A percentile compares a stretch with the other conserved stretches of the same genome.
Evolutionary conservation across 2,329 filamentous ascomycete genomes (phyloP).

Genomic region (Massarina eburnea): DNA sequence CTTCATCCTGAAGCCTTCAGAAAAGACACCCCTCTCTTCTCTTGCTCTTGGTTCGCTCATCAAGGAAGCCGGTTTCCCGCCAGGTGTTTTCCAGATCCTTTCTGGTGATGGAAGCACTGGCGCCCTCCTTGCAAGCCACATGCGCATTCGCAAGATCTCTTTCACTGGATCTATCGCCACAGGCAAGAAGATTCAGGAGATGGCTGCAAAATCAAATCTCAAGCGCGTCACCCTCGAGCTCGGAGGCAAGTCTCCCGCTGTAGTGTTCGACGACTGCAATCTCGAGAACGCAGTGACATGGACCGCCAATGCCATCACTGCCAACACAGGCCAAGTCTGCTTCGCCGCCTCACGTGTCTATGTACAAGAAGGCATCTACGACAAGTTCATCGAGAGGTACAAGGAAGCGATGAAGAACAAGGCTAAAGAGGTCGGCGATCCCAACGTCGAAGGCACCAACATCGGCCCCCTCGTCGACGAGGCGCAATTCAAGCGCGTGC

Average conservation of each 20-base stretch:
- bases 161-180: conserved; percentile 46
- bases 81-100: conserved; percentile 62
- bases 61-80: conserved; percentile 53
- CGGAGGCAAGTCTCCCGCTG: conserved; percentile 48
- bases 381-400: conserved; percentile 40
- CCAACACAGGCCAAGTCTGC: conserved; percentile 44
- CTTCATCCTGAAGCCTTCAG: conserved; percentile 42
- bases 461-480: conserved; percentile 40
- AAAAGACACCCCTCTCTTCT: conserved; percentile 39
- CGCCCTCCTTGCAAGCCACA: conserved; percentile 41
- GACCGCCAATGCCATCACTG: conserved; percentile 39
- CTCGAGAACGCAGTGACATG: conserved; percentile 45
- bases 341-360: conserved; percentile 42
- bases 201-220: conserved; percentile 45
- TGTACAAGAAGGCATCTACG: conserved; percentile 43
- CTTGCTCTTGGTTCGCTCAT: conserved; percentile 35
- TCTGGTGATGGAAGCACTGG: conserved; percentile 58
- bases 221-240: conserved; percentile 49
- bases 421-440: conserved; percentile 33
- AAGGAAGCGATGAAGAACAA: conserved; percentile 37
- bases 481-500: conserved; percentile 38
- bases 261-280: conserved; percentile 49
- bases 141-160: conserved; percentile 43
- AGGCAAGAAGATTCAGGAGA: conserved; percentile 45
- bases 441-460: conserved; percentile 28